Percentiles rank a stretch among this genome's conserved stretches.
Evolutionary conservation across 306 rosid species (phyloP).

Genomic region (Cicer judaicum): DNA sequence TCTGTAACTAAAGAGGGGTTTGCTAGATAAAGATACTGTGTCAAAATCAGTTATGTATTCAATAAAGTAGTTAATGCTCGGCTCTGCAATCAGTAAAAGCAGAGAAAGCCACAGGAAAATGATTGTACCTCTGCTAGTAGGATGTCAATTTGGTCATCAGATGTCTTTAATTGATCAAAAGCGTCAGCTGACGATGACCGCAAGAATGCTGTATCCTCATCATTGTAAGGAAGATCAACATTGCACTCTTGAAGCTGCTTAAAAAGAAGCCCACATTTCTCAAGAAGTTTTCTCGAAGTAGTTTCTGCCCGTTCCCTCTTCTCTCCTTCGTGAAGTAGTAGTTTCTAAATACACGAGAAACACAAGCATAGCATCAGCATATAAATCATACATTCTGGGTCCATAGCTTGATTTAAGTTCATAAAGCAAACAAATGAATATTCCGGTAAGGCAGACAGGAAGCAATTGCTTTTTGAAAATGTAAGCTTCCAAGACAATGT

Average conservation of each 20-base stretch:
- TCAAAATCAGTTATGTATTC: conserved; percentile 22
- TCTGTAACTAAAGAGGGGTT: conserved; percentile 7
- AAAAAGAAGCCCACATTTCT: conserved; percentile 67
- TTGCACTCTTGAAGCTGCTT: conserved; percentile 72
- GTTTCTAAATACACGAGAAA: conserved; percentile 56
- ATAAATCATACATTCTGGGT: conserved; percentile 31
- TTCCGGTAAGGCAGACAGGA: conserved; percentile 8
- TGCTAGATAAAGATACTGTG: conserved; percentile 8
- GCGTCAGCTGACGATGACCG: conserved; percentile 62
- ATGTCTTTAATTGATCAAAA: conserved; percentile 58
- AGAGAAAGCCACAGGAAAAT: conserved; percentile 16
- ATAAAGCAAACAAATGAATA: conserved; percentile 14
- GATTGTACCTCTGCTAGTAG: conserved; percentile 74
- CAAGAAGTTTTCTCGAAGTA: conserved; percentile 56
- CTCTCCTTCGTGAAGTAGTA: conserved; percentile 63
- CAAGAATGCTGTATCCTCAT: conserved; percentile 40
- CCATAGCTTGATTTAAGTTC: conserved; percentile 26
- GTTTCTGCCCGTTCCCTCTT: conserved; percentile 61
- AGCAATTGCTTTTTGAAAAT: conserved; percentile 35
- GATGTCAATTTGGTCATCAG: conserved; percentile 69
- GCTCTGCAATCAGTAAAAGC: conserved; percentile 27
- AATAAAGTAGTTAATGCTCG: conserved; percentile 18
- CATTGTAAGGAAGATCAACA: conserved; percentile 53
- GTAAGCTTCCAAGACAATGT: conserved; percentile 20
- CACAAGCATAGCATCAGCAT: conserved; percentile 37